Evolutionary conservation across 805 yeast species (phyloP).

Genomic region (Ogataea ramenticola): DNA sequence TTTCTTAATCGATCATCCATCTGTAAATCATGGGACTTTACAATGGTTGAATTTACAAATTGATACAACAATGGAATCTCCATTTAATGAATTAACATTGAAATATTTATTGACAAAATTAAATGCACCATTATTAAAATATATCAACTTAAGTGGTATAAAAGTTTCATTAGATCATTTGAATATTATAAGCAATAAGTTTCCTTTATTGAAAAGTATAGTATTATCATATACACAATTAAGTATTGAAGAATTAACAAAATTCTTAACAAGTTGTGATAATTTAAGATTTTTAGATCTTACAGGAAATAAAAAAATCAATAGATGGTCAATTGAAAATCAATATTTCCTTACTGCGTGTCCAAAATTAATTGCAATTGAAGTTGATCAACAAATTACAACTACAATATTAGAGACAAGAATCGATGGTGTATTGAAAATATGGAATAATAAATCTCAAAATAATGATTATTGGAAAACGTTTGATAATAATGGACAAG

Average conservation of each 20-base stretch:
- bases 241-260: conserved; percentile 29
- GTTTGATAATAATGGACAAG: conserved; percentile 46
- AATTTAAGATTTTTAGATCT: conserved; percentile 55
- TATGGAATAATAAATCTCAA: conserved; percentile 12
- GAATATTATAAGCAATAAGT: conserved; percentile 30
- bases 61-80: conserved; percentile 46
- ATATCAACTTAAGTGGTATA: conserved; percentile 45
- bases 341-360: conserved; percentile 37
- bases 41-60: conserved; percentile 48
- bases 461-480: conserved; percentile 37
- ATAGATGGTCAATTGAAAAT: conserved; percentile 52
- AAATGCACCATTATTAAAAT: conserved; percentile 36
- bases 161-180: conserved; percentile 36
- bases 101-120: conserved; percentile 35
- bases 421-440: conserved; percentile 24
- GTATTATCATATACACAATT: conserved; percentile 33
- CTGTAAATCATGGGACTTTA: conserved; percentile 35
- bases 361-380: conserved; percentile 52
- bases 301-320: conserved; percentile 53
- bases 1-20: conserved; percentile 66
- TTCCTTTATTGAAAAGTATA: conserved; percentile 34
- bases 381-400: conserved; percentile 52
- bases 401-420: conserved; percentile 36
- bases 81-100: conserved; percentile 38
- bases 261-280: conserved; percentile 26